phyloP scores from a whole-genome alignment of 805 yeast species.

The Lipomyces orientalis region DNA sequence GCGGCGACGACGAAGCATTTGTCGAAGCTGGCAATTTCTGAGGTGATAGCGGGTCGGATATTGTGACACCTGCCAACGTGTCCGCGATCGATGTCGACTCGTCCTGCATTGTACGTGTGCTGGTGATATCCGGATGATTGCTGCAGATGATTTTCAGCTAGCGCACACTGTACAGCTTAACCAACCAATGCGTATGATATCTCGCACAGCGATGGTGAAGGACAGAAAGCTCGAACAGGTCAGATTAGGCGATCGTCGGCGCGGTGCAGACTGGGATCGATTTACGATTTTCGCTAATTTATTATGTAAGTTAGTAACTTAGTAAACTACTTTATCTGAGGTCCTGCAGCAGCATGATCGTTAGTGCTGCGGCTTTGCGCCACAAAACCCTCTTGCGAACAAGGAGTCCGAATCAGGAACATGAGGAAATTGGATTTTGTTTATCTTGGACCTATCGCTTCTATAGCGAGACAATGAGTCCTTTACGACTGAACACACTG shows the following conservation, averaged over 20 bases:
- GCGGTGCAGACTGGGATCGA: background rate
- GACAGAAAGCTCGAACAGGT: background rate
- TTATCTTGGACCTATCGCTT: too few species aligned
- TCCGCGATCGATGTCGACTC: slow-evolving; percentile 8
- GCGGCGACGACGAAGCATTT: background rate
- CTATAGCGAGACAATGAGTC: too few species aligned
- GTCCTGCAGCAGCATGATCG: too few species aligned
- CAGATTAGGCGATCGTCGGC: background rate
- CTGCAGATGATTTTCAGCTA: background rate
- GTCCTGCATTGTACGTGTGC: slow-evolving; percentile 9
- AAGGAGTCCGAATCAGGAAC: too few species aligned
- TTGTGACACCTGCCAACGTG: slow-evolving; percentile 4
- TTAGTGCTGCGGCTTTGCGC: too few species aligned
- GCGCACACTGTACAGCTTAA: background rate
- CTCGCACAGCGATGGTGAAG: background rate
- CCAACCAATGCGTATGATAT: background rate
- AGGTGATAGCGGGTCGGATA: background rate
- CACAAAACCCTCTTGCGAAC: too few species aligned
- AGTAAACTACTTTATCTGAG: too few species aligned
- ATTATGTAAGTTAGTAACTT: too few species aligned
- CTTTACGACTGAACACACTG: too few species aligned
- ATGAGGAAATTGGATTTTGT: too few species aligned
- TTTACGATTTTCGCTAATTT: background rate
- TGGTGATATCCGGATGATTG: background rate
- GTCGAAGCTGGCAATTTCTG: background rate